These are phyloP conservation scores for Metschnikowia hibisci DNA, from an alignment of 805 yeast species.

Conservation along the genomic window DNA sequence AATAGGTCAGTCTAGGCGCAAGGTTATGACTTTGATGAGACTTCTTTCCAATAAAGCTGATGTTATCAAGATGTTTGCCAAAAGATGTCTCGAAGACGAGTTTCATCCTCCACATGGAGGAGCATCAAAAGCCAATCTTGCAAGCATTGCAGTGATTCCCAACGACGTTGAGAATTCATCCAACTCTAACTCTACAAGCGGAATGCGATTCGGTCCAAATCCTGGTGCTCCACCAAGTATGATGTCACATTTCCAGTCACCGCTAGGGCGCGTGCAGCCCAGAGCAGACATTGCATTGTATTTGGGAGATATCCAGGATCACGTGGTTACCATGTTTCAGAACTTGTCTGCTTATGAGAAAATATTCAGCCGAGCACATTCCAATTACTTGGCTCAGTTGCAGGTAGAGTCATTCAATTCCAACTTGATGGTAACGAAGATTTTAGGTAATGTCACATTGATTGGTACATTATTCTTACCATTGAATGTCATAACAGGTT, in stretches of 20 bases:
- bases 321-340: constrained; percentile 93
- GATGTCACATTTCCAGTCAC: constrained; percentile 20
- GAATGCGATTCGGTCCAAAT: constrained; percentile 34
- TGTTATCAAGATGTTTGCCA: constrained; percentile 93
- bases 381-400: constrained; percentile 88
- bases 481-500: constrained; percentile 81
- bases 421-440: constrained; percentile 78
- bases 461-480: constrained; percentile 90
- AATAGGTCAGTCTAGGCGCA: constrained; percentile 86
- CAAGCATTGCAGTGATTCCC: constrained; percentile 11
- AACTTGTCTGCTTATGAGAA: constrained; percentile 86
- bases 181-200: constrained; percentile 19
- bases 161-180: constrained; percentile 1
- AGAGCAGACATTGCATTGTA: constrained; percentile 89
- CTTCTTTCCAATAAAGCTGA: constrained; percentile 91
- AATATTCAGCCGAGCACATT: constrained; percentile 86
- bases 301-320: constrained; percentile 95
- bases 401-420: constrained; percentile 90
- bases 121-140: constrained; percentile 18
- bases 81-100: constrained; percentile 81
- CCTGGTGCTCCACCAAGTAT: constrained; percentile 30
- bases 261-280: constrained; percentile 46
- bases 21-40: constrained; percentile 90
- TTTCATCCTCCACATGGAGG: constrained; percentile 12
- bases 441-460: constrained; percentile 84